Conservation (phyloP, 2,329 filamentous ascomycete species). For the Aspergillus oerlinghausenensis region DNA sequence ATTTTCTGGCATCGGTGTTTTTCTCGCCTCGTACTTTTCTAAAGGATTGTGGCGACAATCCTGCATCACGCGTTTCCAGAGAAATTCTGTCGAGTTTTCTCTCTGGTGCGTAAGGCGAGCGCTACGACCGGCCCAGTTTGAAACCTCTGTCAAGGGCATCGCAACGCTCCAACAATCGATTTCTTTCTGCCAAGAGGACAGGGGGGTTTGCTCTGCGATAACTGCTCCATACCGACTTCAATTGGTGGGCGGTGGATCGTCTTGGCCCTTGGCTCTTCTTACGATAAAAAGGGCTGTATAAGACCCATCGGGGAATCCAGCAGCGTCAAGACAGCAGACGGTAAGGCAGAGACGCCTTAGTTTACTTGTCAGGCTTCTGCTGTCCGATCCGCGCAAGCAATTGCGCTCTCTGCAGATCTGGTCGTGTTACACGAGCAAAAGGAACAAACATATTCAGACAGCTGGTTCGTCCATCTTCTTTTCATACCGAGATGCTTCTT, state of each 20-base stretch:
- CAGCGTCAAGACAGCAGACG: conserved; percentile 1
- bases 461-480: conserved; percentile 23
- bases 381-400: conserved; percentile 17
- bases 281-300: conserved; percentile 3
- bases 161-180: not conserved
- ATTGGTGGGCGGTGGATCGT: not conserved
- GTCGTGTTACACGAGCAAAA: conserved; percentile 29
- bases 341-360: conserved; percentile 9
- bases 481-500: conserved; percentile 5
- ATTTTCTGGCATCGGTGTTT: too few species aligned
- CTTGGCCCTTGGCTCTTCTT: not conserved
- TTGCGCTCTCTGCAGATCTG: conserved; percentile 24
- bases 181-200: conserved; percentile 14
- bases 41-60: conserved; percentile 16
- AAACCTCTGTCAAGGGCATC: conserved; percentile 19
- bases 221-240: not conserved
- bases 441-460: conserved; percentile 30
- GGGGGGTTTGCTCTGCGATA: not conserved
- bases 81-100: not conserved
- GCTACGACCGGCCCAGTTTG: conserved; percentile 22
- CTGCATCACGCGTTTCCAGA: not conserved
- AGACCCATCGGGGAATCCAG: conserved; percentile 4
- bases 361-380: conserved; percentile 15
- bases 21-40: conserved; percentile 13
- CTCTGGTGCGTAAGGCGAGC: conserved; percentile 9